Evolutionary conservation across 805 yeast species (phyloP), one percentile per base, ranked within the genome.

Genomic region (Wickerhamomyces alni): DNA sequence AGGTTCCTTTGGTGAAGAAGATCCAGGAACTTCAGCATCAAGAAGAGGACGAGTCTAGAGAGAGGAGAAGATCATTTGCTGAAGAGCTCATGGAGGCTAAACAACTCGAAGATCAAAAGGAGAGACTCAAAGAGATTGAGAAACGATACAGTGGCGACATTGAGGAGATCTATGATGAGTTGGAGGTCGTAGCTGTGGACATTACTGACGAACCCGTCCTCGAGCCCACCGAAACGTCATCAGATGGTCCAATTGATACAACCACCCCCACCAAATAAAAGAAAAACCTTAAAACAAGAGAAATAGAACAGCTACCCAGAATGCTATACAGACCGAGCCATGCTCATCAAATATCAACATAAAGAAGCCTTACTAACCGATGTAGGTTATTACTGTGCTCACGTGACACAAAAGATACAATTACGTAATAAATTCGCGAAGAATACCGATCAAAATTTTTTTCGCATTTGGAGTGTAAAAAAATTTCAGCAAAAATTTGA

Each of bases 1-100:
- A 38, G n/a, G 24, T 48, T 15, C 48, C 55, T n/a, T n/a, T 51
- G 33, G 37, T 51, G 30, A 35, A 44, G 30, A 48, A 45, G 36
- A 52, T 55, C 35, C 50, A 47, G 27, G 43, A 42, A 6, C 28
- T 35, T 34, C 36, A 39, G 34, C 12, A 43, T 18, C 37, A 40
- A 31, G 34, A 39, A 37, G 34, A 41, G 31, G 33, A 38, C n/a
- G 38, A 38, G 17, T 27, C 38, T 2, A 35, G 42, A 26, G 37
- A 42, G 12, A 34, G 40, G 5, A 33, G 41, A 3, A 21, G 39
- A 30, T 36, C 32, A 25, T 33, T 43, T 11, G 41, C 42, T 12
- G 31, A 35, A 19, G 33, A 43, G 11, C 15, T 32, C 3, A 40
- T 39, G 11, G 58, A 48, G 5, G 52, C 54, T 17, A 40, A 55